These are phyloP conservation scores for Thelonectria olida DNA, from an alignment of 2,329 filamentous ascomycete species.

Conservation along the genomic window DNA sequence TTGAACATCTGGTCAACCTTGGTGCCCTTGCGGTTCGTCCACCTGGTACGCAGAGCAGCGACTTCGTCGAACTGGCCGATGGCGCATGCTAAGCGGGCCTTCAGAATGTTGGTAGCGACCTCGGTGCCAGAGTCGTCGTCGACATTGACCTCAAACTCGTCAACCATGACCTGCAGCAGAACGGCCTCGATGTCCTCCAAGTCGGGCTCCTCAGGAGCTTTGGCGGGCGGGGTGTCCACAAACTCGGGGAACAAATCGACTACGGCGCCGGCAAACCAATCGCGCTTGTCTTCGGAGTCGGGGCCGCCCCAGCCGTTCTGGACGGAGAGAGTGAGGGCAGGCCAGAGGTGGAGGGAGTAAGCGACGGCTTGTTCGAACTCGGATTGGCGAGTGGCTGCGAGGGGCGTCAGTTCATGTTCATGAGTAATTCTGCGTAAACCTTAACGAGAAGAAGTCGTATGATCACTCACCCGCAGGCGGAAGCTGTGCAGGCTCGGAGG, in stretches of 20 bases:
- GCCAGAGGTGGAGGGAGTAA: constrained; percentile 87
- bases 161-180: constrained; percentile 88
- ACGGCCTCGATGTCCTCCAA: constrained; percentile 84
- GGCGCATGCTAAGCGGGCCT: constrained; percentile 69
- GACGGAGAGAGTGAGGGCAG: constrained; percentile 86
- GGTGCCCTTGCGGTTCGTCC: constrained; percentile 68
- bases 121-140: constrained; percentile 87
- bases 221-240: constrained; percentile 46
- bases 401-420: constrained; percentile 17
- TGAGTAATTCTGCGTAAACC: neutral
- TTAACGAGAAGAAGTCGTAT: neutral
- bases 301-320: constrained; percentile 89
- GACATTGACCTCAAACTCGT: constrained; percentile 93
- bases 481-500: constrained; percentile 42
- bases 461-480: constrained; percentile 43
- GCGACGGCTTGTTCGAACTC: constrained; percentile 89
- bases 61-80: constrained; percentile 74
- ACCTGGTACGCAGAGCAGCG: constrained; percentile 69
- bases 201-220: constrained; percentile 65
- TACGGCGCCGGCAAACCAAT: constrained; percentile 93
- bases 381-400: constrained; percentile 63
- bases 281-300: constrained; percentile 85
- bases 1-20: constrained; percentile 64
- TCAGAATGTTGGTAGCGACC: constrained; percentile 78
- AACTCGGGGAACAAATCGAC: constrained; percentile 83